Evolutionary conservation across 2,329 filamentous ascomycete species (phyloP).

Genomic region (Fusarium acutatum): DNA sequence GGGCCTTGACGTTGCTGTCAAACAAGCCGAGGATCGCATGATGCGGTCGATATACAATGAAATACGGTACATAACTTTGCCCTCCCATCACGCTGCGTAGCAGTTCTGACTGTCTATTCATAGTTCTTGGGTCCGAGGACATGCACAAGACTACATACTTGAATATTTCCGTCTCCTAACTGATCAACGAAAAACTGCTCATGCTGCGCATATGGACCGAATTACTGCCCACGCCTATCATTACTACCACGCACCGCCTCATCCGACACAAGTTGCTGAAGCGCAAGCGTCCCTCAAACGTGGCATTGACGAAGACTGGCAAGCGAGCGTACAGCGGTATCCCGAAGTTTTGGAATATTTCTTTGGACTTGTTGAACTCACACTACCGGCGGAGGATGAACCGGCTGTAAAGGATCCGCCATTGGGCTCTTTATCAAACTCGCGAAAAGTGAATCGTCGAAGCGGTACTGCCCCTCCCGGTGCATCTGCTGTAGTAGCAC

Average conservation of each 20-base stretch:
- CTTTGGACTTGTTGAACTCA: slow-evolving; percentile 74
- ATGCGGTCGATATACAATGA: slow-evolving; percentile 70
- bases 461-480: slow-evolving; percentile 47
- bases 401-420: slow-evolving; percentile 67
- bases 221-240: slow-evolving; percentile 64
- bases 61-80: slow-evolving; percentile 62
- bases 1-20: slow-evolving; percentile 68
- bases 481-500: slow-evolving; percentile 33
- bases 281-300: slow-evolving; percentile 74
- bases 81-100: not conserved
- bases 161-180: slow-evolving; percentile 70
- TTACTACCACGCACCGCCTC: slow-evolving; percentile 65
- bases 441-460: slow-evolving; percentile 58
- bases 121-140: slow-evolving; percentile 70
- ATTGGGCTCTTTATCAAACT: slow-evolving; percentile 60
- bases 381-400: slow-evolving; percentile 70
- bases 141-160: slow-evolving; percentile 74
- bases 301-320: slow-evolving; percentile 83
- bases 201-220: slow-evolving; percentile 63
- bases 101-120: slow-evolving; percentile 12
- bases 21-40: slow-evolving; percentile 70
- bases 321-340: slow-evolving; percentile 76
- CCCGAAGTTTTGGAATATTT: slow-evolving; percentile 86
- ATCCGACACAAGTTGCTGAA: slow-evolving; percentile 69
- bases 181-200: slow-evolving; percentile 66